A percentile compares a stretch with the other conserved stretches of the same genome.
Evolutionary conservation across 805 yeast species (phyloP).

Genomic region (Cyberlindnera maclurae): DNA sequence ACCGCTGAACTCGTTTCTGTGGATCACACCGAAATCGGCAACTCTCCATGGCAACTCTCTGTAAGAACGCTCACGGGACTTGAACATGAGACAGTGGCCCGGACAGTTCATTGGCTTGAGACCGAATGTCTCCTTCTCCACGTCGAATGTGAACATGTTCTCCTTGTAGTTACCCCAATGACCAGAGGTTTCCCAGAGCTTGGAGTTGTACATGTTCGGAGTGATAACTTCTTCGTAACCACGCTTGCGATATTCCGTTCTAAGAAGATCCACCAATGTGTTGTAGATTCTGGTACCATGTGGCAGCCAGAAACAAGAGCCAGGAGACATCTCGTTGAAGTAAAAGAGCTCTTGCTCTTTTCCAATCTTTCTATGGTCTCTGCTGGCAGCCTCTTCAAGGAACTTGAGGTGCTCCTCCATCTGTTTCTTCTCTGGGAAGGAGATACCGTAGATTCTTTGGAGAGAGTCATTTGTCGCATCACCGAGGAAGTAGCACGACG

Average conservation of each 20-base stretch:
- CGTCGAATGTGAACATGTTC: constrained; percentile 94
- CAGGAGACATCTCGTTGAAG: constrained; percentile 96
- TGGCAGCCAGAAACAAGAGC: constrained; percentile 97
- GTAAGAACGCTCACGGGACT: constrained; percentile 88
- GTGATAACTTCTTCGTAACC: constrained; percentile 98
- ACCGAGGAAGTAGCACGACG: constrained; percentile 93
- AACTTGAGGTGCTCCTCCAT: constrained; percentile 94
- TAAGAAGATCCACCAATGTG: constrained; percentile 70
- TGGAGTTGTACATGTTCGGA: constrained; percentile 97
- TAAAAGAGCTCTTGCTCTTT: constrained; percentile 91
- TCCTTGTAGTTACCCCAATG: constrained; percentile 98
- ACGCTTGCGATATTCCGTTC: constrained; percentile 81
- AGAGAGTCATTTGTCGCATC: constrained; percentile 88
- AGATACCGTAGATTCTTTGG: constrained; percentile 95
- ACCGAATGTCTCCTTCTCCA: constrained; percentile 92
- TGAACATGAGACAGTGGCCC: constrained; percentile 90
- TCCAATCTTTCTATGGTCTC: constrained; percentile 96
- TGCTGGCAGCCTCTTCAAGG: constrained; percentile 89
- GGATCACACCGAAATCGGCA: constrained; percentile 96
- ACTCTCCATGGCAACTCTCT: constrained; percentile 98
- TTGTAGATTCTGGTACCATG: constrained; percentile 98
- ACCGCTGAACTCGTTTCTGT: constrained; percentile 94
- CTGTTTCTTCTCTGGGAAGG: constrained; percentile 95
- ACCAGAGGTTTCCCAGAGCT: constrained; percentile 97
- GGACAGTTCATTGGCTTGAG: constrained; percentile 93